phyloP scores from a whole-genome alignment of 129 eudicot genomes.

The Artemisia tridentata region DNA sequence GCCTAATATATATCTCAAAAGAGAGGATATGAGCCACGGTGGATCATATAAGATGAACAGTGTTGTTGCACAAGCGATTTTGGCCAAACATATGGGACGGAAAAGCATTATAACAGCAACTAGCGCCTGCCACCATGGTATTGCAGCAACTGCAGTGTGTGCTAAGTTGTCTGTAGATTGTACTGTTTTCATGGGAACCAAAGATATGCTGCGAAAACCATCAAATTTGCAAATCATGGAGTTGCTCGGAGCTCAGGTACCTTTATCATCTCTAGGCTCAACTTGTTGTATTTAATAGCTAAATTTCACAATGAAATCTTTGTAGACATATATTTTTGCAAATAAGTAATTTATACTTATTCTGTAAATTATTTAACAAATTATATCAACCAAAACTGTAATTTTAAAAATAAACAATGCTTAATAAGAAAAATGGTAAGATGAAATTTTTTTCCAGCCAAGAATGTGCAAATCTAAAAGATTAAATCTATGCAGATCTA shows the following conservation, averaged over 20 bases:
- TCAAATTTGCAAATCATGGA: constrained; percentile 47
- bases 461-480: too few species aligned
- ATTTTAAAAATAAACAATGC: too few species aligned
- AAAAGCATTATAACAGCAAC: constrained; percentile 50
- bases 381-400: too few species aligned
- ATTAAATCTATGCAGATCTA: too few species aligned
- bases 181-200: constrained; percentile 42
- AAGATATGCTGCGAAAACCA: constrained; percentile 44
- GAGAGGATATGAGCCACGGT: constrained; percentile 68
- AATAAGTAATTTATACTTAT: too few species aligned
- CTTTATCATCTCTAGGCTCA: not conserved
- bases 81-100: constrained; percentile 61
- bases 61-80: constrained; percentile 59
- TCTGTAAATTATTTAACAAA: too few species aligned
- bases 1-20: constrained; percentile 67
- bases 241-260: constrained; percentile 57
- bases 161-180: constrained; percentile 59
- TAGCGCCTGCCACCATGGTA: constrained; percentile 59
- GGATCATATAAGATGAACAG: constrained; percentile 75
- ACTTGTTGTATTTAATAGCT: too few species aligned
- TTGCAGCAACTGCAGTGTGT: constrained; percentile 60
- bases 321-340: too few species aligned
- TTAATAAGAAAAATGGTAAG: too few species aligned
- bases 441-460: too few species aligned
- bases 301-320: too few species aligned